These are phyloP conservation scores for Fraxinus paxiana DNA, from an alignment of 305 asterid species.

Conservation along the genomic window DNA sequence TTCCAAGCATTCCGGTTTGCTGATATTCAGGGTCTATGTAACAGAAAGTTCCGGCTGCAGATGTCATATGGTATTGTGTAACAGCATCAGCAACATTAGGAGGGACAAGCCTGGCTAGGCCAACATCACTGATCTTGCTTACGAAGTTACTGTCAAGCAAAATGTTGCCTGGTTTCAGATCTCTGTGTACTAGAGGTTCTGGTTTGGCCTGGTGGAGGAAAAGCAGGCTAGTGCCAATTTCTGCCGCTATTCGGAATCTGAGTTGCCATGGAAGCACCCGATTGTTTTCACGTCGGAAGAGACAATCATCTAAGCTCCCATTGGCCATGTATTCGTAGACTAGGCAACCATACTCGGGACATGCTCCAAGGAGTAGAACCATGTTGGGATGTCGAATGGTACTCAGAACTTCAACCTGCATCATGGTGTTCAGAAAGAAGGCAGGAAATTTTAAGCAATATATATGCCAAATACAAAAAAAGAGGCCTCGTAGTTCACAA, in stretches of 20 bases:
- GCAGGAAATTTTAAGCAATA: background rate
- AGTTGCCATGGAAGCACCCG: constrained; percentile 10
- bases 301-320: background rate
- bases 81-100: background rate
- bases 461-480: background rate
- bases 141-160: constrained; percentile 7
- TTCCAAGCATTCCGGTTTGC: constrained; percentile 21
- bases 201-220: constrained; percentile 13
- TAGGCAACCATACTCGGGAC: constrained; percentile 2
- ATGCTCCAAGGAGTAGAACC: constrained; percentile 17
- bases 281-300: constrained; percentile 1
- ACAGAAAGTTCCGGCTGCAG: constrained; percentile 13
- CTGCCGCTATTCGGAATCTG: constrained; percentile 13
- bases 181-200: background rate
- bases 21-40: constrained; percentile 8
- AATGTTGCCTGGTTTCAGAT: constrained; percentile 2
- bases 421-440: background rate
- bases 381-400: constrained; percentile 8
- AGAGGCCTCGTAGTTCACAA: background rate
- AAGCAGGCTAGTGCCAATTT: constrained; percentile 3
- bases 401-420: constrained; percentile 10
- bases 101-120: constrained; percentile 12
- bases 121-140: constrained; percentile 4
- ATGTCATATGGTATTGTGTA: constrained; percentile 8
- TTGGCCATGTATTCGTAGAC: background rate